Evolutionary conservation across 441 rosid genomes (phyloP), one percentile per base, ranked within the genome.

Genomic region (Rhodomyrtus psidioides): DNA sequence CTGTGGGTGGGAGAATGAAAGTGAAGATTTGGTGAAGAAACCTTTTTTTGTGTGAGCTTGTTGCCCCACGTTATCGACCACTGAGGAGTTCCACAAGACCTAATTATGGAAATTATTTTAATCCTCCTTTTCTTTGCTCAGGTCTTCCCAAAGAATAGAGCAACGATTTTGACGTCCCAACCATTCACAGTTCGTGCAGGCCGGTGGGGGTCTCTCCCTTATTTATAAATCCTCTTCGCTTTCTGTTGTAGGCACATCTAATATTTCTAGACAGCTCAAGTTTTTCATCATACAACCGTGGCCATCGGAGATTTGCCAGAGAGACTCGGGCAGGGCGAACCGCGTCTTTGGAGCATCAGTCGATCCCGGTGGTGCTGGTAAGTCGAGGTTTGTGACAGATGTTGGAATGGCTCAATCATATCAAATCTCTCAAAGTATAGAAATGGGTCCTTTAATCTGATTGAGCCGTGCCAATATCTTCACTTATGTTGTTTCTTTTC

Each of bases 131-230:
- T 74, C 85, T 84, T 82, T 70, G 79, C 16, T 39, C n/a, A 70
- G 79, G 79, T 34, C 46, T 21, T 10, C n/a, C 51, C 79, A 70
- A 10, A 39, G 82, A 82, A 89, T 54, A 74, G 60, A 89, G 90
- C 89, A 81, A 88, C 85, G 94, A 92, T 86, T 89, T 90, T 84
- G 94, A 90, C 94, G 86, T 90, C 91, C 88, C 93, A 93, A 90
- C 94, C 88, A 89, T 88, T 87, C 84, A 87, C 81, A 39, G 87
- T 85, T 87, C 83, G 85, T 87, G 60, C 46, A 70, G 79, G 79
- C 49, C n/a, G 49, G 79, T 21, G 74, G 19, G 7, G 76, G 53
- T 82, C 87, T 87, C 86, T 55, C 83, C 44, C 54, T 83, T 57
- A 39, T 59, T 39, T 59, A 60, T 56, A 30, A 44, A 83, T 16